Evolutionary conservation across 768 basidiomycete genomes (phyloP).

Genomic region (Mycena capillaripes): DNA sequence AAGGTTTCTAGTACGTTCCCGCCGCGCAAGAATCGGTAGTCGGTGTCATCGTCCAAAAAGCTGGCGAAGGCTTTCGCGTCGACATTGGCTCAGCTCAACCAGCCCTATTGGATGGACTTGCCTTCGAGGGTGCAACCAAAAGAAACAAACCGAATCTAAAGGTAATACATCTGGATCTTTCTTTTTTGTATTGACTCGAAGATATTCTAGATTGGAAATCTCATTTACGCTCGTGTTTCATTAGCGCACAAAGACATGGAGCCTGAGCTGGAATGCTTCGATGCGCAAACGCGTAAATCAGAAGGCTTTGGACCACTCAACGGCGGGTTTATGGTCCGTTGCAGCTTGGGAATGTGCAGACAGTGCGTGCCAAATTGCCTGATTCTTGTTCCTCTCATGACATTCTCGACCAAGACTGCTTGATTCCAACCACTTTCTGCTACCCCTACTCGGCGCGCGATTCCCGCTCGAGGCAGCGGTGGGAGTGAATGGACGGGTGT

Average conservation of each 20-base stretch:
- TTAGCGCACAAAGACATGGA: conserved; percentile 98
- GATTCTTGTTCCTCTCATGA: not conserved
- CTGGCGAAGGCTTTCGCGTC: conserved; percentile 93
- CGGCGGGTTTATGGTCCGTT: conserved; percentile 86
- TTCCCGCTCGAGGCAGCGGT: conserved; percentile 92
- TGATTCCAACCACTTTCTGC: conserved; percentile 84
- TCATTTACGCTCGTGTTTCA: conserved; percentile 94
- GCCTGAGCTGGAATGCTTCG: conserved; percentile 96
- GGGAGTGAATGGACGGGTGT: conserved; percentile 93
- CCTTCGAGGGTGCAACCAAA: conserved; percentile 97
- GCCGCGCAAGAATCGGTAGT: conserved; percentile 92
- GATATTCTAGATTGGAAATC: conserved; percentile 81
- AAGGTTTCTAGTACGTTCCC: conserved; percentile 81
- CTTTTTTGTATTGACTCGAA: not conserved
- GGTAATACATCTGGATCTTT: conserved; percentile 53
- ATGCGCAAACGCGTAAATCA: conserved; percentile 91
- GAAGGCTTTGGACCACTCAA: conserved; percentile 96
- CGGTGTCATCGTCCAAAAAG: conserved; percentile 82
- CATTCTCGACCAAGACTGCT: conserved; percentile 63
- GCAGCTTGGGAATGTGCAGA: conserved; percentile 89
- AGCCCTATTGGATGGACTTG: conserved; percentile 89
- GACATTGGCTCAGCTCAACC: conserved; percentile 93
- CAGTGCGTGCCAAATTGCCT: conserved; percentile 65
- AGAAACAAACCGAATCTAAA: conserved; percentile 95
- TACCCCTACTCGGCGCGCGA: conserved; percentile 82